A percentile compares a stretch with the other conserved stretches of the same genome.
Evolutionary conservation across 345 rosid genomes (phyloP).

Genomic region (Noccaea bulbosa): DNA sequence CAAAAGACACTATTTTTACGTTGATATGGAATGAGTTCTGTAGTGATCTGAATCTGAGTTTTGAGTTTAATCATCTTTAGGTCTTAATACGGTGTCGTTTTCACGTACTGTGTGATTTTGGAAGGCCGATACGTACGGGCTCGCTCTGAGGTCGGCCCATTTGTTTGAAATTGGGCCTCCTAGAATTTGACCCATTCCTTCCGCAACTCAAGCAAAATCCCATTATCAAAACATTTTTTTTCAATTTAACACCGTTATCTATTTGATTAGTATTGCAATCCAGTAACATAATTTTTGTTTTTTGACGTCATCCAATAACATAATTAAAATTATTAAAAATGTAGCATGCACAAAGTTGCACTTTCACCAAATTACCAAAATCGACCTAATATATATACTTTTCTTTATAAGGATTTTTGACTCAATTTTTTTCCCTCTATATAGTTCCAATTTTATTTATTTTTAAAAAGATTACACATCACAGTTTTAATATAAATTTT

Average conservation of each 20-base stretch:
- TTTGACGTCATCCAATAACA: too few species aligned
- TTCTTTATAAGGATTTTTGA: not conserved
- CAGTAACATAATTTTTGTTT: not conserved
- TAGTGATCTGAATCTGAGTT: constrained; percentile 10
- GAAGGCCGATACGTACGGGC: not conserved
- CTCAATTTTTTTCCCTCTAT: not conserved
- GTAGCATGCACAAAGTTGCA: not conserved
- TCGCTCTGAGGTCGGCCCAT: constrained; percentile 1
- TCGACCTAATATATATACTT: not conserved
- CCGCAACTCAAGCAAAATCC: not conserved
- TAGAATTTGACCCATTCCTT: not conserved
- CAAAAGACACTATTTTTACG: constrained; percentile 17
- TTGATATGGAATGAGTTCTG: constrained; percentile 33
- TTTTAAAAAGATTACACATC: too few species aligned
- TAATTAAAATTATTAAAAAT: not conserved
- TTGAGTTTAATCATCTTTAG: constrained; percentile 16
- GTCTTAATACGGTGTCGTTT: not conserved
- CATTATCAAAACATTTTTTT: not conserved
- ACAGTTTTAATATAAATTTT: too few species aligned
- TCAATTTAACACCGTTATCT: not conserved
- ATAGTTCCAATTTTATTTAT: not conserved
- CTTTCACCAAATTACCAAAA: not conserved
- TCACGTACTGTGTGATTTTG: not conserved
- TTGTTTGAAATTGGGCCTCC: not conserved
- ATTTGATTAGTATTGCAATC: not conserved